A percentile compares a stretch with the other conserved stretches of the same genome.
Evolutionary conservation across 208 protist species (phyloP).

Genomic region (Leishmania guyanensis): DNA sequence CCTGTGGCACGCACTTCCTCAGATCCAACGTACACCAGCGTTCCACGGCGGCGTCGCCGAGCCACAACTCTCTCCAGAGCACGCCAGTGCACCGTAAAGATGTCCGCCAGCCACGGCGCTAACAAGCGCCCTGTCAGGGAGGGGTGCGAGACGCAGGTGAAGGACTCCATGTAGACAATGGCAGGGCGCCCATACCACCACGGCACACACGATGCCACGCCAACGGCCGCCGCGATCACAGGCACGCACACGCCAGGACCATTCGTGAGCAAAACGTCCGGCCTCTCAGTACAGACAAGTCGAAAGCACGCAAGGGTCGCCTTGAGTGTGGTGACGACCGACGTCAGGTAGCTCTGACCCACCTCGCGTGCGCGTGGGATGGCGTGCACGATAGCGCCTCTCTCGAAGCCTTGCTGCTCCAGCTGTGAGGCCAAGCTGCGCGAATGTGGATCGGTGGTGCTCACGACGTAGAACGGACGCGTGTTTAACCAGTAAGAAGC

Average conservation of each 20-base stretch:
- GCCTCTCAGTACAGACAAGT: conserved; percentile 42
- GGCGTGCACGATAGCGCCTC: conserved; percentile 42
- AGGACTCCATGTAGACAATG: conserved; percentile 89
- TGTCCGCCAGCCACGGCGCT: conserved; percentile 66
- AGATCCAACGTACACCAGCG: conserved; percentile 42
- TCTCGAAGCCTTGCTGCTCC: conserved; percentile 48
- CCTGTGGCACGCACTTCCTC: conserved; percentile 3
- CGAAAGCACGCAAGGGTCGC: conserved; percentile 37
- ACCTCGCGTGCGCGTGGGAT: conserved; percentile 92
- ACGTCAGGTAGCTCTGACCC: conserved; percentile 87
- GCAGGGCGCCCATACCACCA: conserved; percentile 59
- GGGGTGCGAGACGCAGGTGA: conserved; percentile 84
- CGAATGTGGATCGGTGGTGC: conserved; percentile 80
- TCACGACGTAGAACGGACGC: conserved; percentile 69
- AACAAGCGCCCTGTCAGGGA: conserved; percentile 81
- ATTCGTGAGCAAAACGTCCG: conserved; percentile 87
- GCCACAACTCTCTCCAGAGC: conserved; percentile 39
- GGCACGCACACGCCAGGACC: conserved; percentile 93
- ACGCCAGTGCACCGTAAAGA: conserved; percentile 85
- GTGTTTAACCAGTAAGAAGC: conserved; percentile 42
- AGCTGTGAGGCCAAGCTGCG: conserved; percentile 47
- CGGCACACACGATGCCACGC: conserved; percentile 40
- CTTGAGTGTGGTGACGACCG: conserved; percentile 69
- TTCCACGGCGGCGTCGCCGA: conserved; percentile 27
- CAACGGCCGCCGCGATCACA: conserved; percentile 59